phyloP scores from a whole-genome alignment of 2,329 filamentous ascomycete genomes.

The Aspergillus transmontanensis region DNA sequence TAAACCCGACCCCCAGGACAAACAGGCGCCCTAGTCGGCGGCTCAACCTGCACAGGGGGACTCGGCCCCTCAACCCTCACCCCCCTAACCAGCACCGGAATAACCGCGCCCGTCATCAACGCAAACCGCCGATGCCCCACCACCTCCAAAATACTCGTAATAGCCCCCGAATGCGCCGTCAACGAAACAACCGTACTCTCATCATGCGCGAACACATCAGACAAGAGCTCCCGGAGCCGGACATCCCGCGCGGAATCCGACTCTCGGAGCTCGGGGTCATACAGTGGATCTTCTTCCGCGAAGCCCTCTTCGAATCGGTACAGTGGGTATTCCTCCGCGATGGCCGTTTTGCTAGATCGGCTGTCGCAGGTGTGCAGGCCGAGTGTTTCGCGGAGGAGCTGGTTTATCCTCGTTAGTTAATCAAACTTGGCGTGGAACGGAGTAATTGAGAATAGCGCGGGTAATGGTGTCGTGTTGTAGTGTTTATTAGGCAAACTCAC shows the following conservation, averaged over 20 bases:
- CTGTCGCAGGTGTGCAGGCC: conserved; percentile 65
- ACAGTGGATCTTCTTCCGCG: conserved; percentile 57
- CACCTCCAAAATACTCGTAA: conserved; percentile 54
- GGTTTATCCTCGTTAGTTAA: background rate
- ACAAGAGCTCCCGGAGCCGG: conserved; percentile 50
- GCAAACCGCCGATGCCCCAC: conserved; percentile 51
- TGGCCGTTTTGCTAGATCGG: conserved; percentile 52
- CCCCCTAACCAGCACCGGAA: conserved; percentile 54
- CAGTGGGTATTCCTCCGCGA: conserved; percentile 51
- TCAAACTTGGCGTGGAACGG: too few species aligned
- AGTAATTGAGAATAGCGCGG: too few species aligned
- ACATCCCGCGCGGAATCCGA: conserved; percentile 51
- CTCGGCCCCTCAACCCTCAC: conserved; percentile 29
- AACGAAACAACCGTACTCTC: conserved; percentile 54
- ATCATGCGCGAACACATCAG: conserved; percentile 56
- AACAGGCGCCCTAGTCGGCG: conserved; percentile 26
- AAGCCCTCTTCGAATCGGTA: conserved; percentile 58
- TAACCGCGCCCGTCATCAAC: conserved; percentile 53
- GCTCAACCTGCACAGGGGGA: conserved; percentile 25
- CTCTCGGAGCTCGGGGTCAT: conserved; percentile 53
- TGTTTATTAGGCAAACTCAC: conserved; percentile 24
- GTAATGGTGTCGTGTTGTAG: too few species aligned
- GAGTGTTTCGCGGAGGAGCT: conserved; percentile 60
- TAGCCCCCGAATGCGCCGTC: conserved; percentile 62
- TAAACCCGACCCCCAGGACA: background rate